Evolutionary conservation across 2,329 filamentous ascomycete species (phyloP), one percentile per base, ranked within the genome.

Genomic region (Lachnellula willkommii): DNA sequence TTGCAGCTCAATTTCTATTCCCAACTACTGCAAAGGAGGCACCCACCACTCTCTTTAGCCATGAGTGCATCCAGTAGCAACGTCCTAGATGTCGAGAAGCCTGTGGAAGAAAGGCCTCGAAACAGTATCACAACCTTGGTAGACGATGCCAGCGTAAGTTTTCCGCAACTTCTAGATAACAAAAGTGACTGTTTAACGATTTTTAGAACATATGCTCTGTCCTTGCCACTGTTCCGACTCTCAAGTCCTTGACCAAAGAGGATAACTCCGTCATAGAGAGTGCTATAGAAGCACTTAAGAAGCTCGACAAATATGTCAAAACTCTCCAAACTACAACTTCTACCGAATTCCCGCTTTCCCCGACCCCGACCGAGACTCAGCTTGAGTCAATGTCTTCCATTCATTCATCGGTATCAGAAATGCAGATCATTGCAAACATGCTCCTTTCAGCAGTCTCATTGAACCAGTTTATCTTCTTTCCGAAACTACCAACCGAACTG

Each of bases 401-500:
- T 7, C 46, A 48, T 11, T 48, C 46, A 2, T 48, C 46, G 5
- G 12, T 48, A 17, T 17, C 15, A 7, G 26, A 11, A 17, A 48
- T 48, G 22, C 46, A 32, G 12, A n/a, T 26, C 15, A 2, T n/a
- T 14, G 26, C 26, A 17, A 20, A 7, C 12, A 32, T 5, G 9
- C 24, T 36, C 3, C 6, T 15, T n/a, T 49, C 47, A 14, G 24
- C 26, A 17, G 24, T 12, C 6, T 24, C 15, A 35, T 15, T 9
- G 8, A 36, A 17, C 6, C 9, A 17, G 5, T 49, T 52, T 45
- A 26, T 8, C 7, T 32, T 45, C 24, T 53, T 52, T n/a, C 17
- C 39, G 6, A 52, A 53, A n/a, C 53, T 56, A 9, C 56, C 53
- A 20, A 48, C 8, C 15, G 53, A 58, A 28, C 14, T 58, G 12